These are phyloP conservation scores for Solanum pennellii DNA, from an alignment of 257 asterid genomes.

Conservation along the genomic window DNA sequence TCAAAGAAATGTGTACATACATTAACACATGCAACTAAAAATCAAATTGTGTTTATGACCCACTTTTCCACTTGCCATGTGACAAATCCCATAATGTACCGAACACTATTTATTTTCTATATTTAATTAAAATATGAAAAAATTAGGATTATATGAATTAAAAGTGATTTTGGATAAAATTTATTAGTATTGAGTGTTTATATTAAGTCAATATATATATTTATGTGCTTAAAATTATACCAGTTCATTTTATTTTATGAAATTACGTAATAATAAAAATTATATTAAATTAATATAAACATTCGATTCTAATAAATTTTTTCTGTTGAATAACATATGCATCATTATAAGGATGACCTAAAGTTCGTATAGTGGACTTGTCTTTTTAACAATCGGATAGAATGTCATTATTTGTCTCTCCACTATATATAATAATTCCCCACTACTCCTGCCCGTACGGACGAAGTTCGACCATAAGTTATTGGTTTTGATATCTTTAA, in stretches of 20 bases:
- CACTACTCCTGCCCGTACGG: conserved; percentile 28
- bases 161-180: not conserved
- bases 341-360: not conserved
- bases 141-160: not conserved
- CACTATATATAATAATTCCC: not conserved
- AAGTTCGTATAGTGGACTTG: not conserved
- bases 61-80: not conserved
- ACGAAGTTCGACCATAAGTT: not conserved
- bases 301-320: accelerated
- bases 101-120: not conserved
- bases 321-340: not conserved
- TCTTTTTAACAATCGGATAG: not conserved
- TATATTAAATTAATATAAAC: too few relatives aligned
- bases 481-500: conserved; percentile 28
- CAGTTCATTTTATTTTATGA: accelerated
- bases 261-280: too few relatives aligned
- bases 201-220: too few relatives aligned
- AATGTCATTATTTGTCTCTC: not conserved
- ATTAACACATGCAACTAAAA: not conserved
- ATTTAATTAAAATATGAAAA: too few relatives aligned
- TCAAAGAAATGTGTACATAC: not conserved
- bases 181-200: too few relatives aligned
- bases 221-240: too few relatives aligned
- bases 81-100: not conserved
- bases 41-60: not conserved